Conservation (phyloP, 2,329 filamentous ascomycete species). For the Scorias spongiosa region DNA sequence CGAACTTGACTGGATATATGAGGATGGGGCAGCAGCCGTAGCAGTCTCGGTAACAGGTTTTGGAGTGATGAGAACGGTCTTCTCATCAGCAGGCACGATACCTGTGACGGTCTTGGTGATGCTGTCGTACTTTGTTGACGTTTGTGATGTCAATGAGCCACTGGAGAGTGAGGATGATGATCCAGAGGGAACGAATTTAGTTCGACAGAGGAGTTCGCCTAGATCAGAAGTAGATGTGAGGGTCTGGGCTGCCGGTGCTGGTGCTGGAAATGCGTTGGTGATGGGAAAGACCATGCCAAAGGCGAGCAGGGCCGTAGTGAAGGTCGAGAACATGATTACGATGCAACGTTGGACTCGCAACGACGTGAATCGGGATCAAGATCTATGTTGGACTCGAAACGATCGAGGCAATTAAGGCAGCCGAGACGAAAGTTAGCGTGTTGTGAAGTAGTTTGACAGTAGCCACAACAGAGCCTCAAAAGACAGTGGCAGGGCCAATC, state of each 20-base stretch:
- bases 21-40: background rate
- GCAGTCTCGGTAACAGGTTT: constrained; percentile 4
- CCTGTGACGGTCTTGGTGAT: constrained; percentile 9
- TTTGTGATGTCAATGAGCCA: constrained; percentile 5
- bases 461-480: too few species aligned
- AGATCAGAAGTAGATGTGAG: background rate
- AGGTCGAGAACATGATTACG: too few species aligned
- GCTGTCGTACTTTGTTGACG: constrained; percentile 6
- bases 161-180: background rate
- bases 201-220: background rate
- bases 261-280: too few species aligned
- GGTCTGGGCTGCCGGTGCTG: background rate
- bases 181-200: background rate
- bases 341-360: too few species aligned
- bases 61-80: constrained; percentile 9
- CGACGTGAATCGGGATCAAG: too few species aligned
- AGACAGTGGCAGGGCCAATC: too few species aligned
- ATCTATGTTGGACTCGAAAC: too few species aligned
- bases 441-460: too few species aligned
- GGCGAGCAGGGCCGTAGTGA: too few species aligned
- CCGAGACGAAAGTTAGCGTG: too few species aligned
- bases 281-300: too few species aligned
- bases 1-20: background rate
- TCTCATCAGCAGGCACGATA: constrained; percentile 5
- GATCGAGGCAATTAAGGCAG: too few species aligned